Evolutionary conservation across 1,284 basidiomycete species (phyloP), one percentile per base, ranked within the genome.

Genomic region (Taiwanofungus camphoratus): DNA sequence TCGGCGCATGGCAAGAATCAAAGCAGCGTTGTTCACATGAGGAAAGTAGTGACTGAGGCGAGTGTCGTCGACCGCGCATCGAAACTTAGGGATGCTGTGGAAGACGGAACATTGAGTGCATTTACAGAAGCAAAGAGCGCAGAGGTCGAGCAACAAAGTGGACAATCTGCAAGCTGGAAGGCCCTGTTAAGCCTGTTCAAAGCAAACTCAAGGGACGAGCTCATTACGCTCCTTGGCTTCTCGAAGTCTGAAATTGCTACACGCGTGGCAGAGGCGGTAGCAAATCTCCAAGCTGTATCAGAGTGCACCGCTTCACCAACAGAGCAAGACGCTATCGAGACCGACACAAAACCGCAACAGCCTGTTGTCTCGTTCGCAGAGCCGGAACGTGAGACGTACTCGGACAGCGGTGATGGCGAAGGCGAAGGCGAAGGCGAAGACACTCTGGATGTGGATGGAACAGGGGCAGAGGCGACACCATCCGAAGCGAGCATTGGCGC

Each of bases 151-250:
- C 60, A 60, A 3, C 50, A 53, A 3, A 53, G 53, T 7, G 67
- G 66, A 18, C 65, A 68, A 22, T 67, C 66, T n/a, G 77, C 79
- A 21, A 81, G 75, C 16, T 99, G 95, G 95, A 94, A 88, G 60
- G 87, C 92, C 3, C 68, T 97, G 16, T 68, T 87, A 46, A 92
- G 91, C 47, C 69, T 99, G 23, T 98, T 97, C 78, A 80, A 82
- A 51, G 83, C 92, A 0, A 79, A 94, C 62, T 92, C 89, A 12
- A 73, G 89, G 45, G 90, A 95, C 27, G 92, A 98, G 63, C 75
- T 99, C 9, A 84, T 99, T 36, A 85, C 85, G 1, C 69, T 98
- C 1, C 79, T 99, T 18, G 95, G 95, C 1, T 98, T 96, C 64
- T 93, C 90, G 8, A 95, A 95, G 65, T 79, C 79, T 20, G 90